Conservation (phyloP, 73 alveolate species). For the Blepharisma stoltei region DNA sequence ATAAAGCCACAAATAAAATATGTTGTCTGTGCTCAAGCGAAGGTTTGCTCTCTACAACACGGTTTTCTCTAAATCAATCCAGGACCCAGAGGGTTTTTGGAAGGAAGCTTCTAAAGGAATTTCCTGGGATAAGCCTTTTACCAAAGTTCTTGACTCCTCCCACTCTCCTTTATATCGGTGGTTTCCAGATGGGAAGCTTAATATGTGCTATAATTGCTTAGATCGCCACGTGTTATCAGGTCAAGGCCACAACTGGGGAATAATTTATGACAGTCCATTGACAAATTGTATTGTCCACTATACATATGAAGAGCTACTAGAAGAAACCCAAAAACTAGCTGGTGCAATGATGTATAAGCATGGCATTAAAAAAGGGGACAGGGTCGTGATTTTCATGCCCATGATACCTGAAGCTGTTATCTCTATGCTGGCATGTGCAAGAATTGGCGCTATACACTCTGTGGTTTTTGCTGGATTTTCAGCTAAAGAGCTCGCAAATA, state of each 20-base stretch:
- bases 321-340: background rate
- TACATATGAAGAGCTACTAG: background rate
- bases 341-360: conserved; percentile 30
- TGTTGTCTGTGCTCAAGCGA: too few species aligned
- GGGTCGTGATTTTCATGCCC: conserved; percentile 97
- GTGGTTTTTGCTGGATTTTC: conserved; percentile 99
- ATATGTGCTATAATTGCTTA: conserved; percentile 95
- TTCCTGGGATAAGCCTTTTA: conserved; percentile 1
- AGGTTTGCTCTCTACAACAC: background rate
- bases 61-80: background rate
- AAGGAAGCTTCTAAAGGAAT: conserved; percentile 37
- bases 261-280: conserved; percentile 80
- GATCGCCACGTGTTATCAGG: conserved; percentile 92
- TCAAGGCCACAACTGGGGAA: conserved; percentile 62
- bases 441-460: conserved; percentile 99
- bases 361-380: conserved; percentile 87
- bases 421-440: conserved; percentile 95
- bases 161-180: conserved; percentile 80
- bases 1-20: too few species aligned
- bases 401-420: conserved; percentile 98
- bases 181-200: conserved; percentile 90
- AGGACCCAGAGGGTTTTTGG: conserved; percentile 47
- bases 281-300: conserved; percentile 31
- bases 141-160: conserved; percentile 56
- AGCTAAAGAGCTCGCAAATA: conserved; percentile 86